Evolutionary conservation across 441 rosid genomes (phyloP).

Genomic region (Populus hybrid): DNA sequence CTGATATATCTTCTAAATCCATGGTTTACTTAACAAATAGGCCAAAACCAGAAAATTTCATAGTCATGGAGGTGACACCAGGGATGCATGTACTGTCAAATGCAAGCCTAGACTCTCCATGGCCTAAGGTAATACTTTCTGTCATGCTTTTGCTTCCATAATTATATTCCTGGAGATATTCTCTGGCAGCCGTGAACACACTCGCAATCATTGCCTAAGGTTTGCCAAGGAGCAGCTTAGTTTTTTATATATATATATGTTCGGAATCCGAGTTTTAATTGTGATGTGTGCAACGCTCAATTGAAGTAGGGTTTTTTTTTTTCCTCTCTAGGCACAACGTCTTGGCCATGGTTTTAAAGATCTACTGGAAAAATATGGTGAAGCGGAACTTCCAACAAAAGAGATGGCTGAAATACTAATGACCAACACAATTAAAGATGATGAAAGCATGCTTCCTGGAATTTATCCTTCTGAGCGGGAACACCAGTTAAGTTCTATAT

Average conservation of each 20-base stretch:
- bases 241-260: not conserved
- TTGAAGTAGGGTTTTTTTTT: not conserved
- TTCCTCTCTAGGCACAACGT: conserved; percentile 42
- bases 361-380: conserved; percentile 30
- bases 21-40: conserved; percentile 71
- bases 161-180: not conserved
- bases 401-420: conserved; percentile 55
- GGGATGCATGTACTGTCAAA: conserved; percentile 79
- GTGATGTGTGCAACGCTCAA: not conserved
- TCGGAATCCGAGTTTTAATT: not conserved
- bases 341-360: conserved; percentile 42
- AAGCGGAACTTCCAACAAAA: conserved; percentile 40
- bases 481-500: conserved; percentile 53
- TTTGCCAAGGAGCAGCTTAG: not conserved
- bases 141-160: not conserved
- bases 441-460: conserved; percentile 40
- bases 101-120: conserved; percentile 74
- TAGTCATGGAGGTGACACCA: conserved; percentile 52
- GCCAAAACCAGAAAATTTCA: conserved; percentile 25
- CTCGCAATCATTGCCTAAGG: too few relatives aligned
- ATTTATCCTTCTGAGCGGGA: conserved; percentile 41
- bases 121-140: conserved; percentile 61
- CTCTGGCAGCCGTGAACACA: not conserved
- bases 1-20: conserved; percentile 46
- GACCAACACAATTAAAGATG: conserved; percentile 51